Conservation (phyloP, 116 monocot genomes). For the Posidonia oceanica region DNA sequence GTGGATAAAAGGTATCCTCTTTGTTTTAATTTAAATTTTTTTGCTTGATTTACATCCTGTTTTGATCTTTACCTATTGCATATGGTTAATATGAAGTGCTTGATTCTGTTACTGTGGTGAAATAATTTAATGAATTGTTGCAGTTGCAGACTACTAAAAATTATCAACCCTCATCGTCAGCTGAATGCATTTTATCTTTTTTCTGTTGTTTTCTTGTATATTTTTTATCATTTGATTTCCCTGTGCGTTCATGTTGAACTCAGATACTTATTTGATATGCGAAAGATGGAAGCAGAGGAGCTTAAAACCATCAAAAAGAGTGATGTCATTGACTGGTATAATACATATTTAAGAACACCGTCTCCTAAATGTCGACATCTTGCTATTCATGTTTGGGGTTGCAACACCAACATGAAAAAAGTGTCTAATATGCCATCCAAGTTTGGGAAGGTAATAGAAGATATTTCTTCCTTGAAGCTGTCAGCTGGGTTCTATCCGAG, state of each 20-base stretch:
- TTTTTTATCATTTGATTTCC: too few relatives aligned
- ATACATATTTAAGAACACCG: conserved; percentile 43
- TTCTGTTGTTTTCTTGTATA: too few relatives aligned
- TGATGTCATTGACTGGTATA: conserved; percentile 82
- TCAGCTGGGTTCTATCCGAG: conserved; percentile 55
- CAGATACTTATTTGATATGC: conserved; percentile 74
- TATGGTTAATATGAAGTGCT: too few relatives aligned
- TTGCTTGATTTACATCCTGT: not conserved
- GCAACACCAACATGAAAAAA: conserved; percentile 33
- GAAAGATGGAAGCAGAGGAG: conserved; percentile 62
- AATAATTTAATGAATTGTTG: too few relatives aligned
- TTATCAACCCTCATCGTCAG: too few relatives aligned
- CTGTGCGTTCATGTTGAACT: not conserved
- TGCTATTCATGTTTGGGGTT: conserved; percentile 79
- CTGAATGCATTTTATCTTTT: too few relatives aligned
- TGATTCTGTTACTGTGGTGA: too few relatives aligned
- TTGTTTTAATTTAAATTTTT: not conserved
- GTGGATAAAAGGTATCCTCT: conserved; percentile 55
- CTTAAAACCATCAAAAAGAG: conserved; percentile 63
- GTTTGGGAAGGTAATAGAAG: conserved; percentile 42
- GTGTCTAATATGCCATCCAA: conserved; percentile 12
- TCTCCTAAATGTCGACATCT: conserved; percentile 69
- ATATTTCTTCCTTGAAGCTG: conserved; percentile 48
- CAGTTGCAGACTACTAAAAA: too few relatives aligned
- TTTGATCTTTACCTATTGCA: too few relatives aligned